A percentile compares a stretch with the other conserved stretches of the same genome.
These are phyloP conservation scores for Lepidopterella palustris DNA, from an alignment of 495 filamentous ascomycete species.

Conservation along the genomic window DNA sequence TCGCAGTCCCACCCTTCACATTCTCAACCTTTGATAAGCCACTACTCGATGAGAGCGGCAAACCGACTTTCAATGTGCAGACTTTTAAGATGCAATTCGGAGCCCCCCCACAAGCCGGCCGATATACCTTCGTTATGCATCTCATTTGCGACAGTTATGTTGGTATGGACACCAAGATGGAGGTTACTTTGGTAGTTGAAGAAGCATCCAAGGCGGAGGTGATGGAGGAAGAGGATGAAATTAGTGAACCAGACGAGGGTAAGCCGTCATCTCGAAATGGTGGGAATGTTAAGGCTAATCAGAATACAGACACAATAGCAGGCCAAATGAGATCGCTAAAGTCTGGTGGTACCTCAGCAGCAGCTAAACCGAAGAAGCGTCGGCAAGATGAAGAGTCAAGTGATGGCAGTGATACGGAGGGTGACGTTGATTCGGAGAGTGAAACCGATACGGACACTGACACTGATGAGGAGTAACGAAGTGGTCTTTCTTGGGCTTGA, in stretches of 20 bases:
- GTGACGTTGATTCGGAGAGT: slow-evolving; percentile 40
- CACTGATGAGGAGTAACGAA: slow-evolving; percentile 37
- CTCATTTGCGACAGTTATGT: slow-evolving; percentile 89
- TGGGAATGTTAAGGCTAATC: not conserved
- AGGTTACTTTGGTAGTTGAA: slow-evolving; percentile 83
- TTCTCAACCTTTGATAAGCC: slow-evolving; percentile 87
- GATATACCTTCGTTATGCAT: slow-evolving; percentile 89
- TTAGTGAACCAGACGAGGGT: slow-evolving; percentile 97
- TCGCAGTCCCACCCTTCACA: slow-evolving; percentile 89
- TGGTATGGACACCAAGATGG: slow-evolving; percentile 82
- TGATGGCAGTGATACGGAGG: slow-evolving; percentile 52
- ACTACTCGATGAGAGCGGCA: slow-evolving; percentile 62
- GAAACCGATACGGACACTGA: slow-evolving; percentile 81
- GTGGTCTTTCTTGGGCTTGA: not conserved
- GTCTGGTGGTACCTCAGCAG: slow-evolving; percentile 51
- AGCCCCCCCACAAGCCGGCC: slow-evolving; percentile 84
- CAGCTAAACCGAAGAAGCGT: slow-evolving; percentile 47
- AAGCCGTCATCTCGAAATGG: slow-evolving; percentile 34
- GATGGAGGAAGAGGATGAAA: slow-evolving; percentile 81
- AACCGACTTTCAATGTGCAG: slow-evolving; percentile 84
- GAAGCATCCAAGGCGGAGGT: slow-evolving; percentile 77
- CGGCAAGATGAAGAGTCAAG: slow-evolving; percentile 47
- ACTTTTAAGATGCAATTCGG: slow-evolving; percentile 97
- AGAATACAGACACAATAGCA: slow-evolving; percentile 74
- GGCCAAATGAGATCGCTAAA: slow-evolving; percentile 93